phyloP scores from a whole-genome alignment of 2,329 filamentous ascomycete species.

The Teratosphaeria nubilosa region DNA sequence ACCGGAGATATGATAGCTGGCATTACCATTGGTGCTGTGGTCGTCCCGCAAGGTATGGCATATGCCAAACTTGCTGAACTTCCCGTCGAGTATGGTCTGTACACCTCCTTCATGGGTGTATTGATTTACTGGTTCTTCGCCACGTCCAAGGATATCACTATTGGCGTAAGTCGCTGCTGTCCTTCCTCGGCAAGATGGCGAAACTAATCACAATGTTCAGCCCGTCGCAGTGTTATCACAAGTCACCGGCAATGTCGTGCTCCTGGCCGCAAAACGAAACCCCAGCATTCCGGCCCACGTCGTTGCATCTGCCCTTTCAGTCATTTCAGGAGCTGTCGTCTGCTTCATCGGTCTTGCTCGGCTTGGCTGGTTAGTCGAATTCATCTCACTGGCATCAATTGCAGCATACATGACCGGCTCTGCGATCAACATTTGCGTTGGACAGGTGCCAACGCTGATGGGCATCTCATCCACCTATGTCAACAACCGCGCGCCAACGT shows the following conservation, averaged over 20 bases:
- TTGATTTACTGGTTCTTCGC: slow-evolving; percentile 96
- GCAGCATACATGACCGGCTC: slow-evolving; percentile 97
- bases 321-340: slow-evolving; percentile 70
- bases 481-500: slow-evolving; percentile 63
- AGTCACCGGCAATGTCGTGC: slow-evolving; percentile 72
- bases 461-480: slow-evolving; percentile 49
- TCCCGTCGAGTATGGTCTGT: slow-evolving; percentile 74
- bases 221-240: slow-evolving; percentile 94
- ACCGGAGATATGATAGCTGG: slow-evolving; percentile 77
- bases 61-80: slow-evolving; percentile 78
- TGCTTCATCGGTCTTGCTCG: slow-evolving; percentile 68
- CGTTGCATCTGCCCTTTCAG: slow-evolving; percentile 66
- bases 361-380: slow-evolving; percentile 81
- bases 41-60: slow-evolving; percentile 95
- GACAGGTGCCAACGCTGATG: slow-evolving; percentile 73
- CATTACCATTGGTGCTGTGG: slow-evolving; percentile 64
- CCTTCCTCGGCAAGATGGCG: not conserved
- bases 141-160: slow-evolving; percentile 97
- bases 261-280: slow-evolving; percentile 46
- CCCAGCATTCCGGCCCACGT: slow-evolving; percentile 53
- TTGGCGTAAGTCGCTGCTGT: slow-evolving; percentile 55
- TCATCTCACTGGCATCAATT: slow-evolving; percentile 83
- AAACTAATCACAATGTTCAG: slow-evolving; percentile 31
- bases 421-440: slow-evolving; percentile 74
- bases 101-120: slow-evolving; percentile 94